Evolutionary conservation across 495 filamentous ascomycete genomes (phyloP).

Genomic region (Platismatia glauca): DNA sequence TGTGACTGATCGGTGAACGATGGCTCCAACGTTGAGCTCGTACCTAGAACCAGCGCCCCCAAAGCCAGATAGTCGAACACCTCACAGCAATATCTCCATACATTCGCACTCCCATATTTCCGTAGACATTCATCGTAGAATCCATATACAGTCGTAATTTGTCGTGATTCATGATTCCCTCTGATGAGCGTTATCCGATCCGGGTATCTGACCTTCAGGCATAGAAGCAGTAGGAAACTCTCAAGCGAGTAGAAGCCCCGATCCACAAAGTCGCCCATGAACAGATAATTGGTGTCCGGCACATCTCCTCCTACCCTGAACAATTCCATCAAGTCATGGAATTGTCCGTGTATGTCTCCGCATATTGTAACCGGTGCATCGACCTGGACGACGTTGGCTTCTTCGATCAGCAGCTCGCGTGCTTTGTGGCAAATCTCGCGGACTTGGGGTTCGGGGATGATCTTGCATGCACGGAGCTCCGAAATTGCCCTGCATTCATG

Average conservation of each 20-base stretch:
- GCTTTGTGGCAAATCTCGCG: conserved; percentile 97
- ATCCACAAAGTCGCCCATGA: conserved; percentile 99
- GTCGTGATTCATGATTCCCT: conserved; percentile 93
- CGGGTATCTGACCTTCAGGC: conserved; percentile 94
- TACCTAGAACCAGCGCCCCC: conserved; percentile 86
- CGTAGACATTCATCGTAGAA: conserved; percentile 98
- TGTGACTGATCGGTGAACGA: conserved; percentile 38
- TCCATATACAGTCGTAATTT: conserved; percentile 96
- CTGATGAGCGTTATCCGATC: conserved; percentile 95
- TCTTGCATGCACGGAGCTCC: conserved; percentile 87
- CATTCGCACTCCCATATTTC: conserved; percentile 95
- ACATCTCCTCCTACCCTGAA: conserved; percentile 93
- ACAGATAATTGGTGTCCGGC: conserved; percentile 96
- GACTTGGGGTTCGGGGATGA: conserved; percentile 91
- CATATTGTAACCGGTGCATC: conserved; percentile 98
- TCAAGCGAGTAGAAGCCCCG: conserved; percentile 97
- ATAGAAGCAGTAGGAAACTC: conserved; percentile 87
- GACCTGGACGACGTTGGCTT: conserved; percentile 94
- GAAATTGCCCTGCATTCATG: conserved; percentile 63
- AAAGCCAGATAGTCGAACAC: conserved; percentile 97
- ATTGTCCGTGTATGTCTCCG: conserved; percentile 97
- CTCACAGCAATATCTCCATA: conserved; percentile 98
- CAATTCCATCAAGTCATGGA: conserved; percentile 97
- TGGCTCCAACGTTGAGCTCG: conserved; percentile 61
- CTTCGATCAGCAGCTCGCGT: conserved; percentile 90